A percentile compares a stretch with the other conserved stretches of the same genome.
Conservation (phyloP, 768 basidiomycete species). For the Mycena galopus region DNA sequence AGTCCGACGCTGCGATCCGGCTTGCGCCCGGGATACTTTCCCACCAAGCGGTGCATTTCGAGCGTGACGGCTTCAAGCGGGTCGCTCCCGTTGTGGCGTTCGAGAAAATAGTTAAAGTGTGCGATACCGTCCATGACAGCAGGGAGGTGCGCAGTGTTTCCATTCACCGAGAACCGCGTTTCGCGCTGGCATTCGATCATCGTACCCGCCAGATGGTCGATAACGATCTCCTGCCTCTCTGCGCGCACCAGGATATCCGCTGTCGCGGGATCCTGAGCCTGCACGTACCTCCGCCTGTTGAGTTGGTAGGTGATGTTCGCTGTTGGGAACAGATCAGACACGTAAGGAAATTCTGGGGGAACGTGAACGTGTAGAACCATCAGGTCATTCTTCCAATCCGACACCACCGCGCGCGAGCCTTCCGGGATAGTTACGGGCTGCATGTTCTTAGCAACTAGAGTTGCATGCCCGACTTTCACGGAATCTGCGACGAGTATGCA, state of each 20-base stretch:
- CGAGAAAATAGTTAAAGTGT: conserved; percentile 3
- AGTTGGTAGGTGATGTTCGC: neutral
- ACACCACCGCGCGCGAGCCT: neutral
- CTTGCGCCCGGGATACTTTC: neutral
- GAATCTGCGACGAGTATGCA: neutral
- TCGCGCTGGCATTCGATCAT: neutral
- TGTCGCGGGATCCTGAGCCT: neutral
- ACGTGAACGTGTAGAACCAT: neutral
- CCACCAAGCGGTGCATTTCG: conserved; percentile 10
- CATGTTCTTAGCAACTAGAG: neutral
- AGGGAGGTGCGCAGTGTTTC: neutral
- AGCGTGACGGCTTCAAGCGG: neutral
- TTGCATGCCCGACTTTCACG: neutral
- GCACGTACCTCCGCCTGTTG: neutral
- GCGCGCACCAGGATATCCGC: neutral
- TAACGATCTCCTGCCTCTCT: neutral
- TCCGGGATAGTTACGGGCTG: neutral
- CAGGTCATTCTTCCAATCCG: neutral
- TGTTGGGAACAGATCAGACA: neutral
- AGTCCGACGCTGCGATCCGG: neutral
- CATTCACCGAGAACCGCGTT: neutral
- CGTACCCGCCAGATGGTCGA: neutral
- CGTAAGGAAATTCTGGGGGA: neutral
- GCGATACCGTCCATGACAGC: neutral
- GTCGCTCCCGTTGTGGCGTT: neutral